Evolutionary conservation across 2,329 filamentous ascomycete species (phyloP).

Genomic region (Paramyrothecium sp.): DNA sequence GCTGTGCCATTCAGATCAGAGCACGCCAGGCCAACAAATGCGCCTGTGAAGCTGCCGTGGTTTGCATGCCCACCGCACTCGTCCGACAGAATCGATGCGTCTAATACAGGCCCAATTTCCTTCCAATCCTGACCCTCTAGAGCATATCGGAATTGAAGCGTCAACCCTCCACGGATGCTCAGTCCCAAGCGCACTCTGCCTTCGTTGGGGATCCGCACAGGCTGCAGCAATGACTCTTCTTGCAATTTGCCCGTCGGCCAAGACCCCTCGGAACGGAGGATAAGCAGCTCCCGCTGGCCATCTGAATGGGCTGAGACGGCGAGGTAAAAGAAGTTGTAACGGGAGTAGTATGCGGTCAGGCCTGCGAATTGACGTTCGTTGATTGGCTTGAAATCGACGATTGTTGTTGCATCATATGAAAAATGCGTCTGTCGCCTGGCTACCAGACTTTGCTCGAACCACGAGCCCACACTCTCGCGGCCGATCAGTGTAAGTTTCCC

Average conservation of each 20-base stretch:
- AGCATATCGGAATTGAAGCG: conserved; percentile 57
- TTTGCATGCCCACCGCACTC: conserved; percentile 61
- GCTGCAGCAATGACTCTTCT: conserved; percentile 35
- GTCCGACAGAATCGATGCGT: conserved; percentile 59
- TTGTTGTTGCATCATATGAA: conserved; percentile 59
- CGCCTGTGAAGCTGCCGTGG: conserved; percentile 64
- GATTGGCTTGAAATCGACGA: conserved; percentile 48
- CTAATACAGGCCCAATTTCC: conserved; percentile 53
- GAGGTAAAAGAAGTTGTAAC: conserved; percentile 65
- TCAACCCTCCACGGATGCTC: conserved; percentile 43
- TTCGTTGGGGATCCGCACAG: conserved; percentile 49
- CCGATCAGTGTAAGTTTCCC: conserved; percentile 46
- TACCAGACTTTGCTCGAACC: conserved; percentile 58
- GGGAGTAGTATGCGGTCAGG: conserved; percentile 60
- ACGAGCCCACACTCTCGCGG: conserved; percentile 53
- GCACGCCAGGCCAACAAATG: conserved; percentile 56
- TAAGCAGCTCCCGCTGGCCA: conserved; percentile 55
- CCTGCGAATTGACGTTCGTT: conserved; percentile 63
- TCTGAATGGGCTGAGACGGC: conserved; percentile 55
- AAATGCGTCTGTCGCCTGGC: conserved; percentile 57
- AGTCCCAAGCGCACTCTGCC: conserved; percentile 54
- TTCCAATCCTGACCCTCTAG: conserved; percentile 41
- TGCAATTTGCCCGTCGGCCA: conserved; percentile 50
- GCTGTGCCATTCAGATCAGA: conserved; percentile 55
- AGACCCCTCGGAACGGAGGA: conserved; percentile 55